Conservation (phyloP, 805 yeast species). For the Wickerhamiella azymoides region DNA sequence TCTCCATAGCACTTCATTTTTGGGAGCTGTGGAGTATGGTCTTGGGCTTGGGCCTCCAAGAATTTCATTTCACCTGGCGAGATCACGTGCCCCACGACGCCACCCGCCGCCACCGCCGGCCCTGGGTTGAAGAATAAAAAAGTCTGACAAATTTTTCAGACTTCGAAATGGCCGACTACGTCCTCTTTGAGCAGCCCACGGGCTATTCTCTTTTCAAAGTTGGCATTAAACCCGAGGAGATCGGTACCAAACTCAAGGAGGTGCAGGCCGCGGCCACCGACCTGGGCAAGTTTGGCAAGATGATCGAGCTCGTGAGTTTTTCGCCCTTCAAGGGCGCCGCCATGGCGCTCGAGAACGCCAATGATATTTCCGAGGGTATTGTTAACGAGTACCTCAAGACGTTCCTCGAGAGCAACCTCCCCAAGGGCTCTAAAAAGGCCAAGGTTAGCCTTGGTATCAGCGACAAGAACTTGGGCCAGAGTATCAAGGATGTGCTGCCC, state of each 20-base stretch:
- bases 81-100: neutral
- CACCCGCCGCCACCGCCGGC: neutral
- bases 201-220: conserved; percentile 97
- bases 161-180: conserved; percentile 60
- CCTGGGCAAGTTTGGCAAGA: conserved; percentile 73
- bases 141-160: neutral
- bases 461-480: conserved; percentile 91
- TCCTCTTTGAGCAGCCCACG: conserved; percentile 95
- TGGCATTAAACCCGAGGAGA: conserved; percentile 81
- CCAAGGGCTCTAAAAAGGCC: conserved; percentile 56
- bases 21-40: no score
- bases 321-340: conserved; percentile 99
- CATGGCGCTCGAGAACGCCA: conserved; percentile 96
- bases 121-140: neutral
- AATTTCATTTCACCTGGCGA: neutral
- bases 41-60: no score
- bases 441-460: conserved; percentile 74
- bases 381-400: conserved; percentile 86
- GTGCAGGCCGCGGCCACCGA: conserved; percentile 86
- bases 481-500: conserved; percentile 83
- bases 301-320: conserved; percentile 85
- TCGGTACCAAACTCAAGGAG: conserved; percentile 82
- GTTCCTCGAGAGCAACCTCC: conserved; percentile 79
- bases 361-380: conserved; percentile 93
- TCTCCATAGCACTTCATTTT: conserved; percentile 54